These are phyloP conservation scores for Beauveria bassiana DNA, from an alignment of 2,329 filamentous ascomycete species.

Conservation along the genomic window DNA sequence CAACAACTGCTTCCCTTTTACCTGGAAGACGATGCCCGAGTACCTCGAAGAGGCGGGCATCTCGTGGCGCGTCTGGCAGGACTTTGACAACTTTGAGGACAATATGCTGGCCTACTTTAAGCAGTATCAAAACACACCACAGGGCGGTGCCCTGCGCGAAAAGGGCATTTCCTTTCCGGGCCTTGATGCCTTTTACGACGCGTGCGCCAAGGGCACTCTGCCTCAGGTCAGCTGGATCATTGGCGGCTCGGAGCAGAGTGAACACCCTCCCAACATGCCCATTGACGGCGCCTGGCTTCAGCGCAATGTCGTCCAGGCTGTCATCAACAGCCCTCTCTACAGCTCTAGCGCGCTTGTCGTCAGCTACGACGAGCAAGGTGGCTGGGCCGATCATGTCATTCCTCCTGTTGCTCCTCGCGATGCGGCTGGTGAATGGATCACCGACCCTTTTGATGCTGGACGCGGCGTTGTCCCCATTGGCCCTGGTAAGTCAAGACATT, in stretches of 20 bases:
- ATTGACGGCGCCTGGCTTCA: slow-evolving; percentile 49
- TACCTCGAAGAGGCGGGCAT: slow-evolving; percentile 39
- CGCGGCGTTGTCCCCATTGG: slow-evolving; percentile 23
- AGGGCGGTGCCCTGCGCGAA: slow-evolving; percentile 30
- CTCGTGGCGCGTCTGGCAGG: slow-evolving; percentile 43
- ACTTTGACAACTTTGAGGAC: slow-evolving; percentile 43
- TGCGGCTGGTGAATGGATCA: slow-evolving; percentile 42
- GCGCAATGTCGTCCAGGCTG: slow-evolving; percentile 42
- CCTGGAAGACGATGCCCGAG: slow-evolving; percentile 43
- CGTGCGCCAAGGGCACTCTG: slow-evolving; percentile 40
- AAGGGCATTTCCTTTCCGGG: slow-evolving; percentile 38
- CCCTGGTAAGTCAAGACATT: slow-evolving; percentile 22
- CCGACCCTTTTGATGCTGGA: slow-evolving; percentile 31
- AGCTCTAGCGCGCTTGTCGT: slow-evolving; percentile 41
- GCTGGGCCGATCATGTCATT: slow-evolving; percentile 44
- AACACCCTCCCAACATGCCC: slow-evolving; percentile 45
- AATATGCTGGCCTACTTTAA: slow-evolving; percentile 45
- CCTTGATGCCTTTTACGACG: slow-evolving; percentile 39
- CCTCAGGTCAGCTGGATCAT: slow-evolving; percentile 45
- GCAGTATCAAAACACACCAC: slow-evolving; percentile 36
- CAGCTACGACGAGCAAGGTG: slow-evolving; percentile 47
- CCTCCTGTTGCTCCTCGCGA: slow-evolving; percentile 39
- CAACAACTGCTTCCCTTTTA: slow-evolving; percentile 42
- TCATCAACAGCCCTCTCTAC: slow-evolving; percentile 40
- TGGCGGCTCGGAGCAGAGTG: slow-evolving; percentile 46